Evolutionary conservation across 2,329 filamentous ascomycete species (phyloP).

Genomic region (Dactylellina parvicollis): DNA sequence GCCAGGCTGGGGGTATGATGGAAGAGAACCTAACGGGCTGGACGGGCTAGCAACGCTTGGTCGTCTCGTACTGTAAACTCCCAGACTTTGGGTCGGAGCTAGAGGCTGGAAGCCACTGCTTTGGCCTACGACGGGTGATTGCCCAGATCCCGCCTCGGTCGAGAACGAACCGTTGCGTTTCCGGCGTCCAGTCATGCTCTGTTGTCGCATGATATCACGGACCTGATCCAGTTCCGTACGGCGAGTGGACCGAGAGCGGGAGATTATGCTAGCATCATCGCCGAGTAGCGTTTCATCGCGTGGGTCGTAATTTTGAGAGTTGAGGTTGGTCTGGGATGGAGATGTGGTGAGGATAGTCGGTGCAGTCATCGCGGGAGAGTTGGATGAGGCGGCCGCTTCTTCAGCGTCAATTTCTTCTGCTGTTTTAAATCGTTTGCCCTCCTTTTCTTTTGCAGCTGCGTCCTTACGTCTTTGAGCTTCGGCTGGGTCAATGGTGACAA

Average conservation of each 20-base stretch:
- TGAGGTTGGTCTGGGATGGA: slow-evolving; percentile 42
- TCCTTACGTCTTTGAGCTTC: slow-evolving; percentile 73
- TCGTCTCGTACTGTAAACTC: slow-evolving; percentile 21
- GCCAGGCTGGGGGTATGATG: slow-evolving; percentile 14
- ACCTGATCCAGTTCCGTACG: slow-evolving; percentile 41
- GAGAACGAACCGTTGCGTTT: slow-evolving; percentile 41
- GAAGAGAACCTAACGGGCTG: not conserved
- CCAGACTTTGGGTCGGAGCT: slow-evolving; percentile 11
- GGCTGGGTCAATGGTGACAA: slow-evolving; percentile 76
- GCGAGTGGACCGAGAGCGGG: slow-evolving; percentile 58
- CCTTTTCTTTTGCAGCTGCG: slow-evolving; percentile 69
- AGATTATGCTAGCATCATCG: slow-evolving; percentile 57
- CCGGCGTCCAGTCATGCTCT: slow-evolving; percentile 49
- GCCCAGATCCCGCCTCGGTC: slow-evolving; percentile 16
- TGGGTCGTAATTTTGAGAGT: slow-evolving; percentile 28
- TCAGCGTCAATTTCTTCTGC: slow-evolving; percentile 41
- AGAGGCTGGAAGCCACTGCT: slow-evolving; percentile 35
- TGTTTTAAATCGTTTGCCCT: slow-evolving; percentile 67
- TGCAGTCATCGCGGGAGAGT: not conserved
- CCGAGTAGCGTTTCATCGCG: slow-evolving; percentile 63
- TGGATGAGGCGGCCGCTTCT: slow-evolving; percentile 5
- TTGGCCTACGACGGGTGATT: slow-evolving; percentile 32
- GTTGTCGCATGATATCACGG: slow-evolving; percentile 48
- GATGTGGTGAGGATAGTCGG: slow-evolving; percentile 48
- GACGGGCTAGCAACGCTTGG: slow-evolving; percentile 31